Evolutionary conservation across 2,329 filamentous ascomycete genomes (phyloP).

Genomic region (Colletotrichum melonis): DNA sequence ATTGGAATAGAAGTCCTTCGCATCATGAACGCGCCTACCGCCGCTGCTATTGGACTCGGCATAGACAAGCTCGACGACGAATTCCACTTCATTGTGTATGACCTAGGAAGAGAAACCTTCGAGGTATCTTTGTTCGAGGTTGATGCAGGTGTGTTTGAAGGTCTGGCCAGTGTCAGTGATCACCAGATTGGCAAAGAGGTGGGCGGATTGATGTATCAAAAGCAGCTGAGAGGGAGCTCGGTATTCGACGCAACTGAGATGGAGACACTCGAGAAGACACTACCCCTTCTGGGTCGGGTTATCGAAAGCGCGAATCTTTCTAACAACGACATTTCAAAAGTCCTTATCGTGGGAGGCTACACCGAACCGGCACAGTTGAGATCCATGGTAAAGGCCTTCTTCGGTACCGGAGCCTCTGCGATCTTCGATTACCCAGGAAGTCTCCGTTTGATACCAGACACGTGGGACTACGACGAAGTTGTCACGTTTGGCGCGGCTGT

Average conservation of each 20-base stretch:
- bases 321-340: neutral
- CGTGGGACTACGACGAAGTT: neutral
- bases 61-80: neutral
- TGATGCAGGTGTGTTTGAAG: neutral
- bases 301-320: neutral
- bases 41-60: neutral
- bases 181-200: neutral
- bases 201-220: neutral
- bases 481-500: neutral
- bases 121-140: constrained; percentile 1
- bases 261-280: neutral
- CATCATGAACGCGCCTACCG: neutral
- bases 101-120: neutral
- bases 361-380: neutral
- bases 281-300: neutral
- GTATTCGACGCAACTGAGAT: neutral
- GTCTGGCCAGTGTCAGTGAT: neutral
- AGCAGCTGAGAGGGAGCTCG: neutral
- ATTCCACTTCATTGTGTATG: neutral
- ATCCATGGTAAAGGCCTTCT: neutral
- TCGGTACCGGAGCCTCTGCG: neutral
- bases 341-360: neutral
- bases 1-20: neutral
- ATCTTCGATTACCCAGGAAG: neutral
- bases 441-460: neutral